Conservation (phyloP, 2,329 filamentous ascomycete species). For the Cadophora sp. region DNA sequence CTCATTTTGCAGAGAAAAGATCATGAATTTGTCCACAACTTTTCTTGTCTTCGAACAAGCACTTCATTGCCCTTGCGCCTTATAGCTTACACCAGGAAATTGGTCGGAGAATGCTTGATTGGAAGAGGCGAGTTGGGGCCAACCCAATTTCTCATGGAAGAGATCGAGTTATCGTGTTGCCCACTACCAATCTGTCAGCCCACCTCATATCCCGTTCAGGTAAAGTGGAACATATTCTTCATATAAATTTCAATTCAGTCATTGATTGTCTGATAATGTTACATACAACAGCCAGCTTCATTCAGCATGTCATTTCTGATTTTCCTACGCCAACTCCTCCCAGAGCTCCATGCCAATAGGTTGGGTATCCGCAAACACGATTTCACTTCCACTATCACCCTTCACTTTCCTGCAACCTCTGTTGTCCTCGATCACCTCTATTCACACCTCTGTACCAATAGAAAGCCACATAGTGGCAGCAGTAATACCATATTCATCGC, state of each 20-base stretch:
- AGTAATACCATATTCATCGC: not conserved
- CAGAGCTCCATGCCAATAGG: not conserved
- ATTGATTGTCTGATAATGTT: constrained; percentile 3
- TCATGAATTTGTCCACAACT: not conserved
- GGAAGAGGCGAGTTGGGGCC: not conserved
- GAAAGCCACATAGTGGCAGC: not conserved
- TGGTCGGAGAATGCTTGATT: not conserved
- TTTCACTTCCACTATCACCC: not conserved
- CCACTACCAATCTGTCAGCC: not conserved
- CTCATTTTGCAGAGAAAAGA: not conserved
- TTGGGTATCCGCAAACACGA: constrained; percentile 10
- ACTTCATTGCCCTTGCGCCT: not conserved
- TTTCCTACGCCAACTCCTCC: not conserved
- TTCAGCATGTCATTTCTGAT: not conserved
- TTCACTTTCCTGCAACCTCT: not conserved
- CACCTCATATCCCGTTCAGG: not conserved
- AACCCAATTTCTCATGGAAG: not conserved
- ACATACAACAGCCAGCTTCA: not conserved
- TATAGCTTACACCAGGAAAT: not conserved
- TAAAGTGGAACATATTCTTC: not conserved
- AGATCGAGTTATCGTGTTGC: not conserved
- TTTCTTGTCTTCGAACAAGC: not conserved
- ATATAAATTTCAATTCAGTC: not conserved
- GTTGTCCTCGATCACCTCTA: not conserved
- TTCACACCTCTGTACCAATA: not conserved